These are phyloP conservation scores for Pichia sporocuriosa DNA, from an alignment of 805 yeast species.

Conservation along the genomic window DNA sequence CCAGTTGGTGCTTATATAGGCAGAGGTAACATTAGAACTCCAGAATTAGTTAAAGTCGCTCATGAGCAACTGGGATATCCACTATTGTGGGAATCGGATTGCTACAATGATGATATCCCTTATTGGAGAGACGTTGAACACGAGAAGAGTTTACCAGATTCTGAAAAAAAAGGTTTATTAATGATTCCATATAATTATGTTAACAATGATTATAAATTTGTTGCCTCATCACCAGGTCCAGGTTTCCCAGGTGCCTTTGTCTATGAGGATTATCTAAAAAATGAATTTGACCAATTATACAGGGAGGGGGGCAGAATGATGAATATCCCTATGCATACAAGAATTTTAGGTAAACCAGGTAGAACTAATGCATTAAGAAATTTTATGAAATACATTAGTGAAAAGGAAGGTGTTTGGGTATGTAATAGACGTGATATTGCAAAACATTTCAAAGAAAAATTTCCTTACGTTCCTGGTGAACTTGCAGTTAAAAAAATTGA, in stretches of 20 bases:
- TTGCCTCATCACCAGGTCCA: constrained; percentile 16
- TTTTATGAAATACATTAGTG: constrained; percentile 30
- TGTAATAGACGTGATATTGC: too few species aligned
- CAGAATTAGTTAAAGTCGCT: constrained; percentile 30
- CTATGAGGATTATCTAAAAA: constrained; percentile 27
- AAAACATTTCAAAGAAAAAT: too few species aligned
- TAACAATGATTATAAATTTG: constrained; percentile 24
- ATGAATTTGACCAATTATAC: constrained; percentile 33
- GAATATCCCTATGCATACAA: constrained; percentile 32
- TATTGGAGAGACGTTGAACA: constrained; percentile 31
- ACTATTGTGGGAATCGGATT: constrained; percentile 30
- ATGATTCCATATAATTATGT: constrained; percentile 24
- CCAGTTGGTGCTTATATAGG: constrained; percentile 36
- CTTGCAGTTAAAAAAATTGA: too few species aligned
- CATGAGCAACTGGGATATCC: constrained; percentile 29
- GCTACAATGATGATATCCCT: constrained; percentile 33
- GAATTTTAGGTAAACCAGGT: constrained; percentile 34
- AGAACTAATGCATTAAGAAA: constrained; percentile 30
- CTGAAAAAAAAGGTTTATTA: constrained; percentile 22
- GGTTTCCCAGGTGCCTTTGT: constrained; percentile 24
- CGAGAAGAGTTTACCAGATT: constrained; percentile 14
- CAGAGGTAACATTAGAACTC: constrained; percentile 28
- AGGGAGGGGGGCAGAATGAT: constrained; percentile 33
- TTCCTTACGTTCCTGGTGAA: too few species aligned
- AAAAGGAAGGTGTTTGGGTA: constrained; percentile 30